Evolutionary conservation across 108 stramenopile species (phyloP), one percentile per base, ranked within the genome.

Genomic region (Cyclotella atomus): DNA sequence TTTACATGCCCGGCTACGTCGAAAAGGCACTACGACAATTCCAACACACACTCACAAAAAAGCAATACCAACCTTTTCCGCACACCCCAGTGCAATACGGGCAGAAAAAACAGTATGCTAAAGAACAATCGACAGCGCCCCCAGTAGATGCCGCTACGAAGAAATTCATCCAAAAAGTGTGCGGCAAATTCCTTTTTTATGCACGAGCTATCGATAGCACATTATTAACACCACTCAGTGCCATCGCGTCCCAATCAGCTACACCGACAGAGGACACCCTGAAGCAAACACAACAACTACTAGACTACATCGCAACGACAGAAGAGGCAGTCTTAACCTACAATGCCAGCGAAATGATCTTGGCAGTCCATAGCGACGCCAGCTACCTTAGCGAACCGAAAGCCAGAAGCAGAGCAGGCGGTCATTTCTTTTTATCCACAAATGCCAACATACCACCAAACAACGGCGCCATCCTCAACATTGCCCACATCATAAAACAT

Each of bases 1-100:
- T 81, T 1, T 79, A 81, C 36, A 82, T 87, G 81, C 87, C 87
- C 20, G 82, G 75, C 0, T 88, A 85, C 36, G 65, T 85, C 27
- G 65, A 73, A 53, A 71, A 64, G 43, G n/a, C n/a, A n/a, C n/a
- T n/a, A n/a, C n/a, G n/a, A n/a, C n/a, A n/a, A n/a, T n/a, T n/a
- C n/a, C n/a, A 72, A 67, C 82, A 12, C 14, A 50, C 8, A n/a
- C 41, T n/a, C 82, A n/a, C n/a, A n/a, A n/a, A n/a, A n/a, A n/a
- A 81, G 1, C 67, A 88, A 55, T 34, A 84, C 38, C 43, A 69
- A 3, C 87, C 84, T 1, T 45, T 52, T 52, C 68, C 45, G 12
- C 38, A 50, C 7, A n/a, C 29, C 6, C 25, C 23, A 0, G 71
- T 72, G 5, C 20, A 44, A 21, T 87, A 83, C 63, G 83, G 83